phyloP scores from a whole-genome alignment of 768 basidiomycete species.

The Calocera viscosa region DNA sequence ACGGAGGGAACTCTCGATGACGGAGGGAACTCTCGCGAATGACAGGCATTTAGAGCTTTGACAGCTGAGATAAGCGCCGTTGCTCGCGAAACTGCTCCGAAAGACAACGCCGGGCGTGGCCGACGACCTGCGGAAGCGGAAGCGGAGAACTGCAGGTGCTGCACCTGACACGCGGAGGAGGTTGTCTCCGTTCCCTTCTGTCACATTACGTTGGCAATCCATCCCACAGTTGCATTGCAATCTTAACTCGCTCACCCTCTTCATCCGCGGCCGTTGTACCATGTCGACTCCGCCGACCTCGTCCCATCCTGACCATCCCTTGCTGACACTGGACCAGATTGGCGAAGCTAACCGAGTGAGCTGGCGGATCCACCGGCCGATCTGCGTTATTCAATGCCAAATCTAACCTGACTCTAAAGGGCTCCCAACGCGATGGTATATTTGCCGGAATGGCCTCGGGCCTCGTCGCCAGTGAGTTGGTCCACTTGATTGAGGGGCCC shows the following conservation, averaged over 20 bases:
- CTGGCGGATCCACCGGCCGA: neutral
- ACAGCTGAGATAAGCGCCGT: constrained; percentile 7
- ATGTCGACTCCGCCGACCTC: neutral
- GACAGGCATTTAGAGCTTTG: neutral
- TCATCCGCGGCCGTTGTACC: neutral
- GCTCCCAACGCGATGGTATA: neutral
- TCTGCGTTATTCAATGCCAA: neutral
- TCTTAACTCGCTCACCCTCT: neutral
- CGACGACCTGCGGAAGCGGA: neutral
- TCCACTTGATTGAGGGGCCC: neutral
- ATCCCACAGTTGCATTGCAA: neutral
- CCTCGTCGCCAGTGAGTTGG: neutral
- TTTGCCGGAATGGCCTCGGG: constrained; percentile 4
- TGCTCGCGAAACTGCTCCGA: neutral
- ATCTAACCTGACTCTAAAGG: neutral
- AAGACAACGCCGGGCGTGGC: neutral
- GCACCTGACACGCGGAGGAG: neutral
- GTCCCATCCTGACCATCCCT: neutral
- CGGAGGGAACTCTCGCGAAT: neutral
- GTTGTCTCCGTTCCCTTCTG: neutral
- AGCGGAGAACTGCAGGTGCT: neutral
- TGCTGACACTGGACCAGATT: neutral
- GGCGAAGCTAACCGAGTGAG: neutral
- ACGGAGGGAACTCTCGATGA: neutral
- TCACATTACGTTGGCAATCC: neutral